Conservation (phyloP, 768 basidiomycete genomes). For the Gymnopilus junonius region DNA sequence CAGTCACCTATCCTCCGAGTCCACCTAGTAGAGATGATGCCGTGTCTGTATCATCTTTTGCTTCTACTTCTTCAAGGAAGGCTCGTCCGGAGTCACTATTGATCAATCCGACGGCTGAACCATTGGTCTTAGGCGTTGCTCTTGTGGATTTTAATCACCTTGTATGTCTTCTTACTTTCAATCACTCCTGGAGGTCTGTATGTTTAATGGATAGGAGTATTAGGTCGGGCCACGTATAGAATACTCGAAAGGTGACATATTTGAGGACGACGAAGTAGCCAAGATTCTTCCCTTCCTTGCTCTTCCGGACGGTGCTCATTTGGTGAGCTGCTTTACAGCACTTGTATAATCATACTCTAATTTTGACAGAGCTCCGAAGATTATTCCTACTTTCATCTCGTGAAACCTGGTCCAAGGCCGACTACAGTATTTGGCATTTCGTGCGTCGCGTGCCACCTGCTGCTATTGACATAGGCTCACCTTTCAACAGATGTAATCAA, state of each 20-base stretch:
- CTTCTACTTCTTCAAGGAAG: slow-evolving; percentile 70
- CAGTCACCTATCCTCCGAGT: slow-evolving; percentile 65
- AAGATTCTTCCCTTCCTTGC: slow-evolving; percentile 94
- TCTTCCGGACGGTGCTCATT: slow-evolving; percentile 95
- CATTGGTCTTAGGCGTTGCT: slow-evolving; percentile 83
- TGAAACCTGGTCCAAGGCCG: slow-evolving; percentile 69
- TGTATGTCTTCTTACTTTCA: slow-evolving; percentile 46
- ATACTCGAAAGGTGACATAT: slow-evolving; percentile 76
- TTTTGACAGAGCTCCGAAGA: slow-evolving; percentile 78
- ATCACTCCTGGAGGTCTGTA: slow-evolving; percentile 14
- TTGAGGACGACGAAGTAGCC: slow-evolving; percentile 82
- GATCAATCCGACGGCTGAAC: slow-evolving; percentile 58
- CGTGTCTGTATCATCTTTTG: slow-evolving; percentile 64
- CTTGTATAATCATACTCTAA: slow-evolving; percentile 5
- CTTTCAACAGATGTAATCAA: slow-evolving; percentile 77
- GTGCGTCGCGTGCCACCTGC: slow-evolving; percentile 44
- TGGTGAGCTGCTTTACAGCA: slow-evolving; percentile 53
- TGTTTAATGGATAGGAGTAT: slow-evolving; percentile 15
- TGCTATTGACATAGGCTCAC: slow-evolving; percentile 6
- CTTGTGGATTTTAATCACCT: slow-evolving; percentile 96
- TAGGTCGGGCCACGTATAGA: slow-evolving; percentile 95
- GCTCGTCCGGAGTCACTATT: slow-evolving; percentile 81
- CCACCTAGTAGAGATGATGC: slow-evolving; percentile 48
- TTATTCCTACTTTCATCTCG: slow-evolving; percentile 95
- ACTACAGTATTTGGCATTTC: slow-evolving; percentile 96